phyloP scores from a whole-genome alignment of 1,139 yeast species.

The Saccharomycopsis hybrid region DNA sequence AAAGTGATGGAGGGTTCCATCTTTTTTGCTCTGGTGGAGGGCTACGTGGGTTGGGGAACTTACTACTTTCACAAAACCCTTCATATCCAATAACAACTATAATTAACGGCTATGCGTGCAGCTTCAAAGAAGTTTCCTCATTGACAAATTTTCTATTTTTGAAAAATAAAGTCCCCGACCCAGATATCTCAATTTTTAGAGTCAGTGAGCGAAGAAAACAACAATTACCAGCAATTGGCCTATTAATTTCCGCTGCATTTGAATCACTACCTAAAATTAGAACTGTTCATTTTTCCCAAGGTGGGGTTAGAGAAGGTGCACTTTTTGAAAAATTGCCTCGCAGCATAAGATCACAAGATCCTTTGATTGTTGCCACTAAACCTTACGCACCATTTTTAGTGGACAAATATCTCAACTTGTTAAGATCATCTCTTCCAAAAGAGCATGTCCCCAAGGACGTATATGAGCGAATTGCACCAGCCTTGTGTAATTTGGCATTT shows the following conservation, averaged over 20 bases:
- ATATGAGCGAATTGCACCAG: constrained; percentile 52
- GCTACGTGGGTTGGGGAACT: constrained; percentile 55
- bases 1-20: constrained; percentile 48
- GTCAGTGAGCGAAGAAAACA: constrained; percentile 54
- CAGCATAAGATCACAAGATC: constrained; percentile 52
- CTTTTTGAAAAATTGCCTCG: constrained; percentile 51
- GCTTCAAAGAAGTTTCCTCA: constrained; percentile 41
- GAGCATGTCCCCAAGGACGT: constrained; percentile 48
- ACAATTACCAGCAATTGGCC: constrained; percentile 59
- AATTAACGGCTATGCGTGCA: constrained; percentile 56
- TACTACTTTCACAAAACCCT: constrained; percentile 44
- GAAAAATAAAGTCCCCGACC: constrained; percentile 36
- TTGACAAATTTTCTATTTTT: constrained; percentile 43
- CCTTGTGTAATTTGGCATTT: constrained; percentile 60
- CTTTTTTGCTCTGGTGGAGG: constrained; percentile 66
- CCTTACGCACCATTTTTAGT: constrained; percentile 61
- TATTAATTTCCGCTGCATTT: constrained; percentile 52
- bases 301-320: constrained; percentile 69
- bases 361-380: constrained; percentile 53
- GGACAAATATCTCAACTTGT: constrained; percentile 41
- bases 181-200: constrained; percentile 40
- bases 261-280: constrained; percentile 51
- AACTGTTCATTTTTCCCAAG: constrained; percentile 59
- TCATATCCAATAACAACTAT: constrained; percentile 55
- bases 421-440: constrained; percentile 46